phyloP scores from a whole-genome alignment of 164 flowering plant species.

The Annona cherimola region DNA sequence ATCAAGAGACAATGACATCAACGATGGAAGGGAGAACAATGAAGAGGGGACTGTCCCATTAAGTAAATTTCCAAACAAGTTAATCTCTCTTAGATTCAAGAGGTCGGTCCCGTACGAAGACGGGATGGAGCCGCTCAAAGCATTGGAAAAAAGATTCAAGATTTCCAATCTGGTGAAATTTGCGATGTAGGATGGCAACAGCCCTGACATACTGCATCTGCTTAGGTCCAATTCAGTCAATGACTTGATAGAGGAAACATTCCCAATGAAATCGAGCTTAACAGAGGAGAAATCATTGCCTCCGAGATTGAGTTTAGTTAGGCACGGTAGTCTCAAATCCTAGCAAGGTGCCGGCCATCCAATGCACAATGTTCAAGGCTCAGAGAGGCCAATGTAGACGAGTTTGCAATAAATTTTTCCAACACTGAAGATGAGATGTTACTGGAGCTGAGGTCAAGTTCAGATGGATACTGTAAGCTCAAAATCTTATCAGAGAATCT shows the following conservation, averaged over 20 bases:
- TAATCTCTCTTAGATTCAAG: constrained; percentile 17
- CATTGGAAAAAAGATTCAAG: constrained; percentile 41
- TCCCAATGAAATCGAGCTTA: constrained; percentile 26
- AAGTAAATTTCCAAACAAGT: constrained; percentile 29
- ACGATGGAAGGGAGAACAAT: constrained; percentile 31
- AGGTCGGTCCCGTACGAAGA: constrained; percentile 17
- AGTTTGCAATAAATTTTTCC: constrained; percentile 12
- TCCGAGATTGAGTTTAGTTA: constrained; percentile 21
- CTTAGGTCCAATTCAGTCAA: constrained; percentile 24
- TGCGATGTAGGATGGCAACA: constrained; percentile 26
- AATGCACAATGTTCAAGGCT: constrained; percentile 12
- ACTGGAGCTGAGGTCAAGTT: neutral
- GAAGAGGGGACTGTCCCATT: constrained; percentile 32
- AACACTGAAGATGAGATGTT: constrained; percentile 13
- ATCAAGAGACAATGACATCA: constrained; percentile 22
- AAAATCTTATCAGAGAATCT: too few species aligned
- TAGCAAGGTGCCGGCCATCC: constrained; percentile 22
- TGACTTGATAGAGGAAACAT: constrained; percentile 18
- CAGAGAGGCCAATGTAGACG: constrained; percentile 11
- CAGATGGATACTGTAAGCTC: too few species aligned
- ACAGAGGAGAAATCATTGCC: constrained; percentile 17
- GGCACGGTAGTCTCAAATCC: constrained; percentile 17
- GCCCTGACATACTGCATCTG: constrained; percentile 29
- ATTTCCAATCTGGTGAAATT: constrained; percentile 23
- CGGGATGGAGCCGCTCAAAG: constrained; percentile 28